These are phyloP conservation scores for Calocera cornea DNA, from an alignment of 768 basidiomycete genomes.

Conservation along the genomic window DNA sequence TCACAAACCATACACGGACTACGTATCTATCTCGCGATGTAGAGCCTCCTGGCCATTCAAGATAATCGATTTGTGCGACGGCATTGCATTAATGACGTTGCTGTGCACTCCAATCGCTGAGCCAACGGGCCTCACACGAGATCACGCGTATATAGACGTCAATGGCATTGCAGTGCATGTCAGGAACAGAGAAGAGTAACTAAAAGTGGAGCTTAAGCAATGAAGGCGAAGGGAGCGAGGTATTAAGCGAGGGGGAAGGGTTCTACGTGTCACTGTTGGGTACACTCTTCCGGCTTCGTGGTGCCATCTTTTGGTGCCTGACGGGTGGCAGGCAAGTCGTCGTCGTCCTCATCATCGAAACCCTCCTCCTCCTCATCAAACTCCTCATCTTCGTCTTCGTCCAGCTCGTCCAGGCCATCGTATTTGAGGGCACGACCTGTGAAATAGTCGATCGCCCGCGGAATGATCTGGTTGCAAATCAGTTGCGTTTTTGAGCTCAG, in stretches of 20 bases:
- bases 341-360: constrained; percentile 51
- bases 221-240: neutral
- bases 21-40: neutral
- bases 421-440: constrained; percentile 90
- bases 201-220: too few species aligned
- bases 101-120: too few species aligned
- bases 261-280: constrained; percentile 52
- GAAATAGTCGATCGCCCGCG: constrained; percentile 92
- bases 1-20: neutral
- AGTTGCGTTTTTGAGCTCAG: too few species aligned
- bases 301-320: constrained; percentile 16
- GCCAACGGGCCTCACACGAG: too few species aligned
- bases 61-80: neutral
- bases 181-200: neutral
- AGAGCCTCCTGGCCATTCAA: neutral
- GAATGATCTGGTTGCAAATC: constrained; percentile 52
- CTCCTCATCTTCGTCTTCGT: constrained; percentile 35
- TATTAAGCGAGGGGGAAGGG: neutral
- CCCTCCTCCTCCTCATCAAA: constrained; percentile 13
- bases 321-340: constrained; percentile 44
- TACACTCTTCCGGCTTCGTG: constrained; percentile 72
- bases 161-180: neutral
- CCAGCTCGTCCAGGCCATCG: constrained; percentile 28
- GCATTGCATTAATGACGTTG: too few species aligned
- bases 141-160: too few species aligned